A percentile compares a stretch with the other conserved stretches of the same genome.
phyloP scores from a whole-genome alignment of 2,329 filamentous ascomycete genomes.

The Teratosphaeria gauchensis region DNA sequence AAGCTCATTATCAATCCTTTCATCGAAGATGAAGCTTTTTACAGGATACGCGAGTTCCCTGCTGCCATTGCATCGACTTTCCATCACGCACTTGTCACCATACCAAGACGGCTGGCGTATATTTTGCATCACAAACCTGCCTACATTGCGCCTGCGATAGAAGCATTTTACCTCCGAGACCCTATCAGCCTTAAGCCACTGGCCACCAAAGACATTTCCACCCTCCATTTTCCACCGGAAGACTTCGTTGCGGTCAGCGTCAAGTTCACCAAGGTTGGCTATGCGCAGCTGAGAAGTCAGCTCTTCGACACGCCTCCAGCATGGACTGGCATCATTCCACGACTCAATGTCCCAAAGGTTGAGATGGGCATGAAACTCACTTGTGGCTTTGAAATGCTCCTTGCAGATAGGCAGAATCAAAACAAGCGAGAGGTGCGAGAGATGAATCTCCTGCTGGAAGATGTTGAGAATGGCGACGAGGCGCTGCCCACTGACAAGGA shows the following conservation, averaged over 20 bases:
- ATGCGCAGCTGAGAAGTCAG: constrained; percentile 82
- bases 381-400: constrained; percentile 83
- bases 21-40: constrained; percentile 84
- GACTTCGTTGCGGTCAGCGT: constrained; percentile 74
- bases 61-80: constrained; percentile 60
- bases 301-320: constrained; percentile 58
- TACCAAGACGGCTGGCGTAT: constrained; percentile 75
- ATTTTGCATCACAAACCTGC: constrained; percentile 66
- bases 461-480: constrained; percentile 63
- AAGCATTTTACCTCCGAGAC: constrained; percentile 88
- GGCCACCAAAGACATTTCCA: constrained; percentile 43
- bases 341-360: constrained; percentile 29
- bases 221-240: constrained; percentile 58
- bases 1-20: constrained; percentile 60
- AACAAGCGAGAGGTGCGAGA: constrained; percentile 63
- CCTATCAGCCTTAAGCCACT: constrained; percentile 64
- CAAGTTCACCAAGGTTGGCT: constrained; percentile 79
- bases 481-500: constrained; percentile 61
- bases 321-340: constrained; percentile 40
- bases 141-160: constrained; percentile 71
- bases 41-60: constrained; percentile 77
- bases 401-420: constrained; percentile 56
- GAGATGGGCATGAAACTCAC: constrained; percentile 83
- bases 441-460: constrained; percentile 65
- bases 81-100: constrained; percentile 62